Base-by-base conservation (phyloP, 345 rosid species). In the Citropsis articulata region DNA sequence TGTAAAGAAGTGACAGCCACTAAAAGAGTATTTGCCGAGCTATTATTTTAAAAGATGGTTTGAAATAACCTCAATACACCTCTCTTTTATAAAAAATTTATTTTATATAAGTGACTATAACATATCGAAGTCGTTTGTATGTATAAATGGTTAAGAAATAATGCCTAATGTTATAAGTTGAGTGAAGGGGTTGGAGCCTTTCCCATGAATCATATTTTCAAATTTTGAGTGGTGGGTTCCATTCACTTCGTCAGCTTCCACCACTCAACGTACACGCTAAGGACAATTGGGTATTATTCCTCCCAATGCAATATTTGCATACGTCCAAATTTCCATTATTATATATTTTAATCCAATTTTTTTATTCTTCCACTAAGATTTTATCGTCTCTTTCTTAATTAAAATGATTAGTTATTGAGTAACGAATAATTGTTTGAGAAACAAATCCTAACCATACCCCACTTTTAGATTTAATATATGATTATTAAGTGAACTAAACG, bases 381-480 rank as follows among this genome's bases (percentile, higher is more conserved):
- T 2, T 66, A 6, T 30, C 22, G 27, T 2, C 61, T 28, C 3
- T 60, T n/a, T 27, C 10, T 74, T 42, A 40, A n/a, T 18, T 59
- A n/a, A 38, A 38, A 53, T 3, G 24, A 38, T 22, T 2, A 7
- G 19, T 4, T 7, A 19, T 6, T 27, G 4, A 56, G 40, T 7
- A 19, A 53, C 30, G 25, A 76, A 35, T 33, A 81, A 72, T 50
- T 60, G 25, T 69, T 30, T 25, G 75, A 75, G 56, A 62, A 83
- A 78, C 73, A 61, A 82, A 80, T 77, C 82, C 84, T 42, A 82
- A 90, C 89, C 94, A 84, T 84, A 89, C 87, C 90, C 91, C 92
- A 89, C 96, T 86, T 75, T 27, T 14, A 2, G 21, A 40, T 73
- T 45, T 77, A 38, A 42, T 22, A 59, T 56, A 77, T 69, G 63